phyloP scores from a whole-genome alignment of 257 asterid genomes.

The Capsicum baccatum region DNA sequence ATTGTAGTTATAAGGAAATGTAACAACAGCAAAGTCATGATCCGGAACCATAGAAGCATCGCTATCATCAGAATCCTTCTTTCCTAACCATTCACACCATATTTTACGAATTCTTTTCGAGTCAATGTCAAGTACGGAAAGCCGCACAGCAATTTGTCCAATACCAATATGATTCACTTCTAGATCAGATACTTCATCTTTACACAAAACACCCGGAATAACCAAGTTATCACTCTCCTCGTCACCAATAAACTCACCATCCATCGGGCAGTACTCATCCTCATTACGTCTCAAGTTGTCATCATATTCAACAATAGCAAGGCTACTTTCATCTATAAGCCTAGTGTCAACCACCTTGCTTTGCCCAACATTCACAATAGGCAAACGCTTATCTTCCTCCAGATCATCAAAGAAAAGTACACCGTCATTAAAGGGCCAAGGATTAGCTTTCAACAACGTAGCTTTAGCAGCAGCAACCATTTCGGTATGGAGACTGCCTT shows the following conservation, averaged over 20 bases:
- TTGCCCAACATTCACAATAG: conserved; percentile 37
- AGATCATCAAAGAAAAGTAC: conserved; percentile 71
- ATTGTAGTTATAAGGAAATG: conserved; percentile 69
- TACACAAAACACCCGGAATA: conserved; percentile 73
- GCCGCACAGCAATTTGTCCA: conserved; percentile 70
- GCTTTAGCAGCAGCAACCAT: conserved; percentile 71
- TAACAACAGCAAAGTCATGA: conserved; percentile 80
- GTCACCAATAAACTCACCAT: conserved; percentile 33
- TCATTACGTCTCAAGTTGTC: conserved; percentile 32
- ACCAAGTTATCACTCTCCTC: conserved; percentile 43
- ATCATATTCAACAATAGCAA: conserved; percentile 61
- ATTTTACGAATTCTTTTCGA: conserved; percentile 58
- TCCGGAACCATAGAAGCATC: conserved; percentile 50
- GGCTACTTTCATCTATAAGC: conserved; percentile 40
- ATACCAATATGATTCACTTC: conserved; percentile 63
- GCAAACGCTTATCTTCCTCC: conserved; percentile 40
- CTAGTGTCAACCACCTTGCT: conserved; percentile 37
- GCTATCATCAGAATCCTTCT: conserved; percentile 36
- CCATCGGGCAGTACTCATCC: conserved; percentile 33
- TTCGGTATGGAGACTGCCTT: conserved; percentile 73
- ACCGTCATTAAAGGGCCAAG: conserved; percentile 94
- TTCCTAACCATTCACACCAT: conserved; percentile 95
- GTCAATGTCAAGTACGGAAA: conserved; percentile 54
- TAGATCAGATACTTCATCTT: conserved; percentile 64
- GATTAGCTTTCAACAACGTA: conserved; percentile 83